Evolutionary conservation across 805 yeast species (phyloP).

Genomic region (Jamesozyma piceae): DNA sequence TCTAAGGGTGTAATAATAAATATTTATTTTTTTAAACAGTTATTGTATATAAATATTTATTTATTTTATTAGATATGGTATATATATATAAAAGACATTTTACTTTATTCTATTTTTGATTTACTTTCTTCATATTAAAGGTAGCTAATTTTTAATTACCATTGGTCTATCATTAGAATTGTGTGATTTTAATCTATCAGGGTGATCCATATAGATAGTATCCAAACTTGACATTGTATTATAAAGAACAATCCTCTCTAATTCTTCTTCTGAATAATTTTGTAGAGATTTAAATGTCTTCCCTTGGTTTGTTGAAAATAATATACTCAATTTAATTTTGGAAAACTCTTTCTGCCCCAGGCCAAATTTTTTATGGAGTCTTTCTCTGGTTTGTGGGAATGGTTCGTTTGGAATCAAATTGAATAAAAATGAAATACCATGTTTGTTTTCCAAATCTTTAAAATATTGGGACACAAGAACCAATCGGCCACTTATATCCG

Average conservation of each 20-base stretch:
- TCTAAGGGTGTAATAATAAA: too few species aligned
- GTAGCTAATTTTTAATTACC: constrained; percentile 37
- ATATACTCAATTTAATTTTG: constrained; percentile 48
- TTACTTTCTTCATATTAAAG: too few species aligned
- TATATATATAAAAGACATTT: too few species aligned
- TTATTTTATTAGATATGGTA: too few species aligned
- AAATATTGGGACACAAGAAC: constrained; percentile 70
- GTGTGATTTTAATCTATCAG: constrained; percentile 63
- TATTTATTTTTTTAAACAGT: too few species aligned
- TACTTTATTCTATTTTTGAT: too few species aligned
- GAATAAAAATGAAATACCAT: constrained; percentile 81
- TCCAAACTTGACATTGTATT: constrained; percentile 44
- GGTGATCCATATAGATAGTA: constrained; percentile 74
- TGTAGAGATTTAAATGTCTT: constrained; percentile 31
- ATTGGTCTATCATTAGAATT: constrained; percentile 49
- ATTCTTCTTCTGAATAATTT: constrained; percentile 45
- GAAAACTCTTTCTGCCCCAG: constrained; percentile 72
- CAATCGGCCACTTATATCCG: constrained; percentile 31
- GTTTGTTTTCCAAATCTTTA: constrained; percentile 54
- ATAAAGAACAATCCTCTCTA: constrained; percentile 37
- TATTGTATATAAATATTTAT: too few species aligned
- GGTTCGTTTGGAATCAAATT: constrained; percentile 60
- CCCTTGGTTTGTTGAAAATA: constrained; percentile 26
- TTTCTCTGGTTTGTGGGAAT: constrained; percentile 48
- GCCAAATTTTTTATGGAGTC: constrained; percentile 65